Evolutionary conservation across 2,329 filamentous ascomycete species (phyloP).

Genomic region (Botrytis fragariae): DNA sequence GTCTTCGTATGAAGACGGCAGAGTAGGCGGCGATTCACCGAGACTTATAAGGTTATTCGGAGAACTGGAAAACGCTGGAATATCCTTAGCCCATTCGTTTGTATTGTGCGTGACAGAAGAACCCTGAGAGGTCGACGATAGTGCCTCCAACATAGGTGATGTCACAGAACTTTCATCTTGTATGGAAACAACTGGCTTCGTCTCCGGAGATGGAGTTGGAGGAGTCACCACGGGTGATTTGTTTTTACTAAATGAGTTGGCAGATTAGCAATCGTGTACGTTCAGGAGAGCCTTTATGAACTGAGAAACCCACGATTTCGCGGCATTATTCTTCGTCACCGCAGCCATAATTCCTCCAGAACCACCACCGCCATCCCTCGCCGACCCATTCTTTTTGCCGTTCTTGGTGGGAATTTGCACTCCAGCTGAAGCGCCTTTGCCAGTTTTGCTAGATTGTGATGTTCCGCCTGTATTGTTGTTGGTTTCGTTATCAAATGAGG

Average conservation of each 20-base stretch:
- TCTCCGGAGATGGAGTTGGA: conserved; percentile 32
- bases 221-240: conserved; percentile 18
- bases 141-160: conserved; percentile 36
- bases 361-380: conserved; percentile 34
- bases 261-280: conserved; percentile 14
- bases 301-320: conserved; percentile 35
- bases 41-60: conserved; percentile 44
- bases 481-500: conserved; percentile 38
- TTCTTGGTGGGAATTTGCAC: conserved; percentile 35
- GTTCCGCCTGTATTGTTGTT: conserved; percentile 28
- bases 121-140: conserved; percentile 35
- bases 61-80: conserved; percentile 44
- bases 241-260: conserved; percentile 17
- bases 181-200: conserved; percentile 29
- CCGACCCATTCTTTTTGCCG: conserved; percentile 39
- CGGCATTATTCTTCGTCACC: conserved; percentile 38
- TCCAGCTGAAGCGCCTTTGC: conserved; percentile 31
- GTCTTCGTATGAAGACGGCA: conserved; percentile 39
- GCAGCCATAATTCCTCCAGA: conserved; percentile 32
- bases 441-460: conserved; percentile 29
- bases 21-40: conserved; percentile 45
- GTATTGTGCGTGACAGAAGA: conserved; percentile 35
- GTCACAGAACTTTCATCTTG: conserved; percentile 30
- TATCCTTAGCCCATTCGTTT: conserved; percentile 47
- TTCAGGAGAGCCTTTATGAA: background rate